A percentile compares a stretch with the other conserved stretches of the same genome.
Conservation (phyloP, 768 basidiomycete species). For the Phlebiopsis flavidoalba region DNA sequence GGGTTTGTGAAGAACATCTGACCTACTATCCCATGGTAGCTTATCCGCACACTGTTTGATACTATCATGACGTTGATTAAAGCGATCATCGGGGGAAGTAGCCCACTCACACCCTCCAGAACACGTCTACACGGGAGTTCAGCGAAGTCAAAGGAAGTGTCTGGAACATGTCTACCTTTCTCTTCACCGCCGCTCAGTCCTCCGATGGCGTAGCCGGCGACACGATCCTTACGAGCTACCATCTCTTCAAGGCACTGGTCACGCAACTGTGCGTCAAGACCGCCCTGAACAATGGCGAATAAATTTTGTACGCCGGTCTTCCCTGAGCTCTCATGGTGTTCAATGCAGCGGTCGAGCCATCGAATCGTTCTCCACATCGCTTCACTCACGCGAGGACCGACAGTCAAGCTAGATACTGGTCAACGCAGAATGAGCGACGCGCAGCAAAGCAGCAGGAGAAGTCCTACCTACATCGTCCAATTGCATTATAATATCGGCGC, state of each 20-base stretch:
- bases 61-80: conserved; percentile 32
- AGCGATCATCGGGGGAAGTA: no score
- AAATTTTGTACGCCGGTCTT: conserved; percentile 68
- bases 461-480: conserved; percentile 82
- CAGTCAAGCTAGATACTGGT: conserved; percentile 73
- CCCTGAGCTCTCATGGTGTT: conserved; percentile 64
- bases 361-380: conserved; percentile 85
- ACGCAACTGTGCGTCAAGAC: conserved; percentile 65
- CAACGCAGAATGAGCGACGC: background rate
- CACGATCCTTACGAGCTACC: conserved; percentile 65
- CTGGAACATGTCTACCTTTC: conserved; percentile 54
- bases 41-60: conserved; percentile 79
- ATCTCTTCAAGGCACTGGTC: conserved; percentile 78
- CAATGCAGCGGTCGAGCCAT: conserved; percentile 88
- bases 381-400: conserved; percentile 77
- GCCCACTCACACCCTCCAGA: conserved; percentile 72
- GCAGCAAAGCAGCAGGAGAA: background rate
- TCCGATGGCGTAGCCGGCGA: conserved; percentile 90
- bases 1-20: background rate
- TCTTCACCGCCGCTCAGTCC: conserved; percentile 90
- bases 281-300: conserved; percentile 91
- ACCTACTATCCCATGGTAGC: conserved; percentile 73
- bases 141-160: background rate
- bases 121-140: conserved; percentile 46
- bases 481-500: conserved; percentile 94